Percentiles rank a stretch among this genome's conserved stretches.
Conservation (phyloP, 176 grass and related monocot species). For the Elymus sibiricus region DNA sequence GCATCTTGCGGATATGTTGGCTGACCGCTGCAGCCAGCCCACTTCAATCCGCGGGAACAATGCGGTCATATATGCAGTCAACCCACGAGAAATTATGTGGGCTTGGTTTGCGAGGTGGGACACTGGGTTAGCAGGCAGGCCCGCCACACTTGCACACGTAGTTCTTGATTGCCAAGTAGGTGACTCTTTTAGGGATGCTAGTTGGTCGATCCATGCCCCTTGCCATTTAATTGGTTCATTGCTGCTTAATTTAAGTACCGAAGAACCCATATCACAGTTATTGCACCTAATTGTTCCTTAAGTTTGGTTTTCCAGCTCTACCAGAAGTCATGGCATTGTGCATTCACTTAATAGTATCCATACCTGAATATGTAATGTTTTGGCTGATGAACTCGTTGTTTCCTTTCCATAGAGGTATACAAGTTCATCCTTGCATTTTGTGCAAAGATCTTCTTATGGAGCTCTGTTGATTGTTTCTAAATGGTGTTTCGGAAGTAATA, state of each 20-base stretch:
- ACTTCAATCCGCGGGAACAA: neutral
- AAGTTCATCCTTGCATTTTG: constrained; percentile 7
- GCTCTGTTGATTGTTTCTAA: neutral
- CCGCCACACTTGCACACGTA: no score
- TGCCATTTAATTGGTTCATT: neutral
- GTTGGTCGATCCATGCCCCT: neutral
- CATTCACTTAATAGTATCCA: neutral
- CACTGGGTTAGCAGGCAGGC: no score
- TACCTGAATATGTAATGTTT: neutral
- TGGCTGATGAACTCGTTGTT: neutral
- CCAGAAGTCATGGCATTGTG: neutral
- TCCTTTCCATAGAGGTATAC: neutral
- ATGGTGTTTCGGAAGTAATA: neutral
- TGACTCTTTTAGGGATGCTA: neutral
- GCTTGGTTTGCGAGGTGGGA: no score
- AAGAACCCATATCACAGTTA: neutral
- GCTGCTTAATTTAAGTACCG: neutral
- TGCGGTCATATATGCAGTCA: no score
- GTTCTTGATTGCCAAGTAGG: neutral
- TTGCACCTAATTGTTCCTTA: neutral
- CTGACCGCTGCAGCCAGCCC: neutral
- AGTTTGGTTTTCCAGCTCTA: neutral
- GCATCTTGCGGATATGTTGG: neutral
- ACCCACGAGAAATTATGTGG: no score
- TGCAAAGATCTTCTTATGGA: neutral